Conservation (phyloP, 257 asterid genomes). For the Solanum tarijense region DNA sequence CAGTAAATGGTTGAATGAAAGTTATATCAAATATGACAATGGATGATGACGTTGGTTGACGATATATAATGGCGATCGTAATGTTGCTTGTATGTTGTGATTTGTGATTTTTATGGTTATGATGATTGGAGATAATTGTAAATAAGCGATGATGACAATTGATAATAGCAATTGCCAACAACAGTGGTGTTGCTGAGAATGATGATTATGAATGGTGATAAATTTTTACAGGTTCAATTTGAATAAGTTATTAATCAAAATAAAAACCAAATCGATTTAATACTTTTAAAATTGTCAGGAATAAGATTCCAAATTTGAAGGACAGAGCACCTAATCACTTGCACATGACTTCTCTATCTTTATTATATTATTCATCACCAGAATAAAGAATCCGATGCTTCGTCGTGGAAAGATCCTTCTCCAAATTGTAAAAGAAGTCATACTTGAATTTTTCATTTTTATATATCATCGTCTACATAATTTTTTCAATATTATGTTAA, state of each 20-base stretch:
- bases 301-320: background rate
- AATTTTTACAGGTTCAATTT: too few relatives aligned
- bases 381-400: background rate
- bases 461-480: background rate
- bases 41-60: background rate
- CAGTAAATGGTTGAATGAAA: background rate
- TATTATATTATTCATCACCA: background rate
- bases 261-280: too few relatives aligned
- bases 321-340: background rate
- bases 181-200: too few relatives aligned
- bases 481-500: background rate
- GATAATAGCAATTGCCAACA: background rate
- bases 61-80: background rate
- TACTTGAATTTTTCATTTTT: background rate
- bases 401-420: background rate
- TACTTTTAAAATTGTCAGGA: background rate
- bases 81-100: background rate
- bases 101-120: background rate
- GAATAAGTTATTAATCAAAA: background rate
- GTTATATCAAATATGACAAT: accelerated
- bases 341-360: background rate
- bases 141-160: background rate
- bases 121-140: background rate
- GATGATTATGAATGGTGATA: too few relatives aligned
- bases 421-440: background rate